Evolutionary conservation across 805 yeast species (phyloP), one percentile per base, ranked within the genome.

Genomic region (Ogataea neopini): DNA sequence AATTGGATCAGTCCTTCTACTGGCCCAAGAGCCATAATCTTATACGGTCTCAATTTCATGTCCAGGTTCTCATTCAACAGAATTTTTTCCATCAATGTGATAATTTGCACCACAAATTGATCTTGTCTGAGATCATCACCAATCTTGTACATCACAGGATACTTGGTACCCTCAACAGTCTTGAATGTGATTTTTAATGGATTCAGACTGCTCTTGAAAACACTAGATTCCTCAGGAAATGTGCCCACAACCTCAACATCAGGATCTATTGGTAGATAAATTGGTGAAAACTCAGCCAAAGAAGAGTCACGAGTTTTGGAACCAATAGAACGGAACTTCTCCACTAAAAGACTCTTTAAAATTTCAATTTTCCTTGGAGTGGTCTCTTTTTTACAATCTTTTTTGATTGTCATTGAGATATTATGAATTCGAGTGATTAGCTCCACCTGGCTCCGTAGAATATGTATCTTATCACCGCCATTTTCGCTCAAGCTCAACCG

Each of bases 41-140:
- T 81, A 62, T 94, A 94, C 0, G 99, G 98, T 2, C 88, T 88
- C 44, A 94, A 74, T 61, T 80, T 81, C 61, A 94, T 72, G 64
- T 94, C 97, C 47, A 94, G 81, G 62, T 94, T 94, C 62, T 94
- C 99, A 62, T 88, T 87, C 52, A 86, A 81, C 44, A 94, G 69
- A 37, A 94, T 76, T 62, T 82, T 88, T 63, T 94, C 96, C 96
- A 94, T 94, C 49, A 94, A 71, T 47, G 84, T 79, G 48, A 94
- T 88, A 51, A 94, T 88, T 66, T 94, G 99, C 42, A 90, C 86
- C n/a, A 94, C 96, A 53, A 94, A 76, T 66, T 94, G 99, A 71
- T 94, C 99, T 66, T 94, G 99, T 50, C 98, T 74, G 43, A 94
- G 73, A 63, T 94, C 99, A 65, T 87, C 99, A 11, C 99, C 99